Evolutionary conservation across 2,329 filamentous ascomycete species (phyloP), one percentile per base, ranked within the genome.

Genomic region (Akanthomyces uredinophilus): DNA sequence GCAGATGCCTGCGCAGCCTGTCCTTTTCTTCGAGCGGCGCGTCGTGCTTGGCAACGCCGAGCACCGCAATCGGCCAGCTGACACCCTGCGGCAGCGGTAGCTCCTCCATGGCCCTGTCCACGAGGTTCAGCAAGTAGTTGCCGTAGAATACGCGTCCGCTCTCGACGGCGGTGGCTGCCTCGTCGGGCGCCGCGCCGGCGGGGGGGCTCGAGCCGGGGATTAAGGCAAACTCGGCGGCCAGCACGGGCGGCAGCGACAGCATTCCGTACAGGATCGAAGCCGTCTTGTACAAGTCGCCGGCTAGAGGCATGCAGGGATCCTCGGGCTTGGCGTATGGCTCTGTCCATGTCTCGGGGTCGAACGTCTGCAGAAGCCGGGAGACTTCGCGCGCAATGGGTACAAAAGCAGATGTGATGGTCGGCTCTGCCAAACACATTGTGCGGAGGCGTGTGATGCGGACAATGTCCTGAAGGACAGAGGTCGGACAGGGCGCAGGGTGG

Each of bases 381-480:
- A 61, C 29, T 41, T 61, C 58, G 39, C 50, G 41, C 20, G 58
- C 58, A 24, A 61, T 54, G 11, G 58, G 58, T 5, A 47, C 49
- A 47, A 61, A 54, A 1, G 58, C 58, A 6, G 39, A 16, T 2
- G 50, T 61, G 18, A 61, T n/a, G n/a, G 50, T 53, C 1, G 58
- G 58, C 29, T 61, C 58, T 2, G 58, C 50, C 27, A 47, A 3
- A 7, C 47, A 43, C 50, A 61, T 61, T 14, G 58, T 54, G 14
- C 58, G 58, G 7, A 61, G 2, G 6, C 58, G 58, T 14, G 58
- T 61, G 11, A 61, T 61, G 14, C 58, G 58, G 13, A 61, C 43
- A 61, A 61, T 61, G 29, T 54, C 41, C 22, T 61, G 58, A 7
- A 61, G 58, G 5, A 61, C 58, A 35, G 49, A 61, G 5, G 58